Base-by-base conservation (phyloP, 805 yeast species). In the Metschnikowia continentalis region DNA sequence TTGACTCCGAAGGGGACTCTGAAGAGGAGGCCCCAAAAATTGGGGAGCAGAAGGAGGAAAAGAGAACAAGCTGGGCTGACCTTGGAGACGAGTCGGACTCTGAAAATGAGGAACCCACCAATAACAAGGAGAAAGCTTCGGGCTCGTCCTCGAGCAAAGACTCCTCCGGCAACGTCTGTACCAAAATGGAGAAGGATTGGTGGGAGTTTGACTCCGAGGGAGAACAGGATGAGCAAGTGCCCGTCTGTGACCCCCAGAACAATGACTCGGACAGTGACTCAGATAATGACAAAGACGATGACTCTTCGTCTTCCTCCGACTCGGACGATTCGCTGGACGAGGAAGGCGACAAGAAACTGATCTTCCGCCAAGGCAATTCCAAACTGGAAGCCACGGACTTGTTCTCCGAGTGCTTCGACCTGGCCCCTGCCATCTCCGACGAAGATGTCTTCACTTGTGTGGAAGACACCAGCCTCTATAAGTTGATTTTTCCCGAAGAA, bases 121-220 rank as follows among this genome's bases (percentile, higher is more conserved):
- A 8, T 26, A 8, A 26, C 5, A 3, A 26, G 11, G 13, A 26
- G 30, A 11, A 23, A 23, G 10, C 30, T 11, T 23, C 30, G 10
- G 30, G 10, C 10, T 7, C 11, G 1, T 11, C 11, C 30, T 26
- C 30, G 30, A 11, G 11, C 11, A 26, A 26, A 10, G 11, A 26
- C 17, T 8, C 36, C 17, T 15, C 36, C 17, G 36, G 15, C 46
- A 49, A 49, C n/a, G 48, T 49, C 3, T 52, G 55, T 33, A 46
- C 52, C 17, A 52, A 42, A 35, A 46, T 45, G 15, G 39, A 14
- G 11, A 33, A 35, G 26, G 20, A 46, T 5, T 48, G 52, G 55
- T 42, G 50, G 26, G 55, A 52, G 13, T 49, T 41, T 32, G 55
- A 46, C 40, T 48, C 52, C 6, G 52, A 48, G 22, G 49, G 41